Conservation (phyloP, 1,139 yeast species). For the Pichia sp. region DNA sequence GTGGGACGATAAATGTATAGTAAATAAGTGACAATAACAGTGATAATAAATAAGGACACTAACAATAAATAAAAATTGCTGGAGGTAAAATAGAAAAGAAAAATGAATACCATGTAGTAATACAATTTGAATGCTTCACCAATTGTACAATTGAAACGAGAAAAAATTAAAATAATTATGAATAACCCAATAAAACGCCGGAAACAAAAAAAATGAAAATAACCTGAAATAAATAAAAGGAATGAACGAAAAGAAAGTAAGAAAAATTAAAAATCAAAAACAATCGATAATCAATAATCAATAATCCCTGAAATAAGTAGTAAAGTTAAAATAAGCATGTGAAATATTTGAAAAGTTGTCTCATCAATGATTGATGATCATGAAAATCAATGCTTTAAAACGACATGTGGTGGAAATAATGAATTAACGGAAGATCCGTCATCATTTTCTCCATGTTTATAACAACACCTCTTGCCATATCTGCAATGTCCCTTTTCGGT, state of each 20-base stretch:
- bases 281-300: not conserved
- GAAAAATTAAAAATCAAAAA: not conserved
- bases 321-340: not conserved
- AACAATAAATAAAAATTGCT: not conserved
- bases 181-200: not conserved
- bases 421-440: slow-evolving; percentile 15
- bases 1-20: slow-evolving; percentile 5
- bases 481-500: slow-evolving; percentile 75
- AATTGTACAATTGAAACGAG: not conserved
- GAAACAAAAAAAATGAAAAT: not conserved
- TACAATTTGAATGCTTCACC: not conserved
- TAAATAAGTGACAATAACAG: slow-evolving; percentile 2
- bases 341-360: not conserved
- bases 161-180: not conserved
- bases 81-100: not conserved
- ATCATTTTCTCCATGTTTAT: slow-evolving; percentile 60
- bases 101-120: not conserved
- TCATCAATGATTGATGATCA: not conserved
- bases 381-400: not conserved
- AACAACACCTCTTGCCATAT: slow-evolving; percentile 88
- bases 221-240: not conserved
- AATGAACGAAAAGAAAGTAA: not conserved
- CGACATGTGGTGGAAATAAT: slow-evolving; percentile 1
- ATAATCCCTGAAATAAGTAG: not conserved
- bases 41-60: not conserved